A percentile compares a stretch with the other conserved stretches of the same genome.
Evolutionary conservation across 2,329 filamentous ascomycete species (phyloP).

Genomic region (Beauveria sp.): DNA sequence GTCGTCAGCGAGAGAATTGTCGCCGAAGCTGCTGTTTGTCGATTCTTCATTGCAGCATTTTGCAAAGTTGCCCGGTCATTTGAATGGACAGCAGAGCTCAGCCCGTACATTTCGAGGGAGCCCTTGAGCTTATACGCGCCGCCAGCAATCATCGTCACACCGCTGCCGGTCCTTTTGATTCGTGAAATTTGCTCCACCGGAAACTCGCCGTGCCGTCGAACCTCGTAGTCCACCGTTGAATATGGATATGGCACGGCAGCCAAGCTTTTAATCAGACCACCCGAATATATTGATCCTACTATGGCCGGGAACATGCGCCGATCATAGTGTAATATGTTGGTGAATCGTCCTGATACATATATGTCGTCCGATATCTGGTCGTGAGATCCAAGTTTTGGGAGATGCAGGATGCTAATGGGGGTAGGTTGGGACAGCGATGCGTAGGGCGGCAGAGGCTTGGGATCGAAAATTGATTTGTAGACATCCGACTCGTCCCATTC

Average conservation of each 20-base stretch:
- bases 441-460: slow-evolving; percentile 48
- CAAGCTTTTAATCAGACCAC: slow-evolving; percentile 68
- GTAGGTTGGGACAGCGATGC: slow-evolving; percentile 72
- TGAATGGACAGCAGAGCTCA: slow-evolving; percentile 29
- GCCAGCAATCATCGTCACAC: slow-evolving; percentile 68
- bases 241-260: slow-evolving; percentile 62
- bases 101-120: slow-evolving; percentile 77
- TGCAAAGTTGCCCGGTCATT: slow-evolving; percentile 23
- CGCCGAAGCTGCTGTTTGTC: slow-evolving; percentile 72
- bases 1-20: slow-evolving; percentile 75
- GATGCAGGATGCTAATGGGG: slow-evolving; percentile 74
- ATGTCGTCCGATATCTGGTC: slow-evolving; percentile 65
- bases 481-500: slow-evolving; percentile 23
- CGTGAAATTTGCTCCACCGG: slow-evolving; percentile 45
- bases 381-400: slow-evolving; percentile 47
- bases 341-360: slow-evolving; percentile 82
- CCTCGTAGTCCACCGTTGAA: slow-evolving; percentile 53
- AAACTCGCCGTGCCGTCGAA: slow-evolving; percentile 46
- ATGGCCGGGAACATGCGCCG: slow-evolving; percentile 75
- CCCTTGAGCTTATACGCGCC: slow-evolving; percentile 91
- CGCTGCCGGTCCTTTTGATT: slow-evolving; percentile 43
- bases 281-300: slow-evolving; percentile 72
- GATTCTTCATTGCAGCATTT: slow-evolving; percentile 60
- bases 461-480: slow-evolving; percentile 38
- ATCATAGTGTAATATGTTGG: slow-evolving; percentile 83